Percentiles rank a stretch among this genome's conserved stretches.
These are phyloP conservation scores for Diaporthe amygdali DNA, from an alignment of 2,329 filamentous ascomycete genomes.

Conservation along the genomic window DNA sequence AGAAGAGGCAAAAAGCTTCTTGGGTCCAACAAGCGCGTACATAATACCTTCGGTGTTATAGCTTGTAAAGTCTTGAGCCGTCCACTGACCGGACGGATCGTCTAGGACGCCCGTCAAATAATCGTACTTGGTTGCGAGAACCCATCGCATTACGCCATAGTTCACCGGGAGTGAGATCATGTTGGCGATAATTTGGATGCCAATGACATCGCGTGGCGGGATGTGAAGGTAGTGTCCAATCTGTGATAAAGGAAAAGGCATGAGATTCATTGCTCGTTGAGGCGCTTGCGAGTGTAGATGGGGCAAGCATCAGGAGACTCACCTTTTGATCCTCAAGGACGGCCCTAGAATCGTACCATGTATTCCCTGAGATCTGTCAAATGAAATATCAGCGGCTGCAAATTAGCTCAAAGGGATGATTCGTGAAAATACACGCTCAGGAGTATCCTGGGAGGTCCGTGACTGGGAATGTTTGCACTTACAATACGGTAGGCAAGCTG, in stretches of 20 bases:
- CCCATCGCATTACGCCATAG: constrained; percentile 29
- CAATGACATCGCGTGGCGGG: constrained; percentile 28
- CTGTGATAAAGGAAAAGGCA: neutral
- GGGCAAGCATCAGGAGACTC: neutral
- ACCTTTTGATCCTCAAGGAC: constrained; percentile 30
- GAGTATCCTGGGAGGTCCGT: neutral
- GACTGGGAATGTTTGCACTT: neutral
- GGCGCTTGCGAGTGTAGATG: neutral
- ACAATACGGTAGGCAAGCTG: constrained; percentile 25
- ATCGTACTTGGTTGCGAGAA: constrained; percentile 25
- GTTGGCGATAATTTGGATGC: constrained; percentile 28
- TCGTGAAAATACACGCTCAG: too few relatives aligned
- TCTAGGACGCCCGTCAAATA: constrained; percentile 22
- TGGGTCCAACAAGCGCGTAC: constrained; percentile 28
- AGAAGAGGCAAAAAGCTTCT: constrained; percentile 27
- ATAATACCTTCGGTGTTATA: constrained; percentile 29
- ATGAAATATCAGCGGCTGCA: neutral
- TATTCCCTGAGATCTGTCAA: constrained; percentile 28
- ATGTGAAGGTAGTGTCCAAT: constrained; percentile 27
- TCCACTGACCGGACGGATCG: constrained; percentile 29
- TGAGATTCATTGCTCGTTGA: neutral
- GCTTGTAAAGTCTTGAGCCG: constrained; percentile 26
- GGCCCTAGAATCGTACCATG: constrained; percentile 26
- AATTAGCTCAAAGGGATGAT: neutral
- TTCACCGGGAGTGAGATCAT: constrained; percentile 28